Evolutionary conservation across 2,329 filamentous ascomycete species (phyloP).

Genomic region (Sporothrix mexicana): DNA sequence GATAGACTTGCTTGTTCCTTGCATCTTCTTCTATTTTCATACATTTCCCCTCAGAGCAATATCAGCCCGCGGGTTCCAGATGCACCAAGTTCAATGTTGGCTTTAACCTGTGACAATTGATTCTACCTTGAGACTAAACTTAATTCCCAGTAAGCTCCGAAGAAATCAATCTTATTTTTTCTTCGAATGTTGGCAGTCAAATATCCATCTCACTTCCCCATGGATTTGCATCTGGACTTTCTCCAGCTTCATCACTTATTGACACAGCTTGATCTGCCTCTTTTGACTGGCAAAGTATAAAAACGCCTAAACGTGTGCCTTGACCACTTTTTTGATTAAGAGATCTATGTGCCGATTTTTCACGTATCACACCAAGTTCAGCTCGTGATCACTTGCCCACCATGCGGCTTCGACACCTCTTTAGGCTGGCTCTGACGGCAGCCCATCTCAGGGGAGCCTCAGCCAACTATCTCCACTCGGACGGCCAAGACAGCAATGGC

Average conservation of each 20-base stretch:
- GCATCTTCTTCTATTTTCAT: not conserved
- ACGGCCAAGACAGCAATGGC: constrained; percentile 32
- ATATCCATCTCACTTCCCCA: no score
- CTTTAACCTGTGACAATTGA: constrained; percentile 5
- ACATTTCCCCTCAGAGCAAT: constrained; percentile 10
- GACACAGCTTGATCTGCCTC: no score
- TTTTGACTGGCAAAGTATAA: no score
- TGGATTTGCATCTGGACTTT: no score
- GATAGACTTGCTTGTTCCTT: not conserved
- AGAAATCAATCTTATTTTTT: no score
- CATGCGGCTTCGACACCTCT: not conserved
- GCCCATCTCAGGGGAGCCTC: not conserved
- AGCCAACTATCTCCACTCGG: constrained; percentile 24
- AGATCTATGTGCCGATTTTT: not conserved
- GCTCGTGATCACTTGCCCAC: not conserved
- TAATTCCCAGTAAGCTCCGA: no score
- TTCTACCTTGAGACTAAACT: no score
- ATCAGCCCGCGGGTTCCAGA: not conserved
- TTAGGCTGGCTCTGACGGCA: not conserved
- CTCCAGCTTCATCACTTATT: no score
- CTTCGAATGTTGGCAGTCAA: no score
- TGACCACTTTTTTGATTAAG: no score
- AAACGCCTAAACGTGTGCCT: no score
- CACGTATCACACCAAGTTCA: not conserved
- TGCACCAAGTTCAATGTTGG: constrained; percentile 1